These are phyloP conservation scores for Shiraia sp. DNA, from an alignment of 2,329 filamentous ascomycete species.

Conservation along the genomic window DNA sequence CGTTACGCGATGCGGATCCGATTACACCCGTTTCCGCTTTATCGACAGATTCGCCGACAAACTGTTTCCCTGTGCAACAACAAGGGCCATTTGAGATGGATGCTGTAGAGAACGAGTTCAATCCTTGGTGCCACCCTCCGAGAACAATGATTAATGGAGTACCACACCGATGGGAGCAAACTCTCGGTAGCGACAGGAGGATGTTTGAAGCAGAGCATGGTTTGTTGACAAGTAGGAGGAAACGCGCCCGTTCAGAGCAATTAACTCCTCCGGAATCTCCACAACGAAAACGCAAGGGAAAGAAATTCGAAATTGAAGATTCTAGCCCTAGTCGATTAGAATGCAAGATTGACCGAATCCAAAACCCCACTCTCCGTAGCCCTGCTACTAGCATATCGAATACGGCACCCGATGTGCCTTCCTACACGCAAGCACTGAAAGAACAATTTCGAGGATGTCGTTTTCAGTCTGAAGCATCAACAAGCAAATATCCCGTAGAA, in stretches of 20 bases:
- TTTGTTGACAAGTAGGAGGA: background rate
- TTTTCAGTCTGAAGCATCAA: too few relatives aligned
- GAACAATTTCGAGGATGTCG: too few relatives aligned
- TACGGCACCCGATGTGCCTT: too few relatives aligned
- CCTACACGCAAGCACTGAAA: too few relatives aligned
- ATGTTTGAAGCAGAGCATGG: background rate
- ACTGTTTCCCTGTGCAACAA: background rate
- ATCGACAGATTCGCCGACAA: background rate
- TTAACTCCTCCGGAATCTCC: too few relatives aligned
- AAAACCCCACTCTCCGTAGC: too few relatives aligned
- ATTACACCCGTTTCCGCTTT: background rate
- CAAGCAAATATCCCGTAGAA: too few relatives aligned
- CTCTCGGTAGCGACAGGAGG: background rate
- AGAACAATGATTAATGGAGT: background rate
- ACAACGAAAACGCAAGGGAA: too few relatives aligned
- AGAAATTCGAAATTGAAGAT: too few relatives aligned
- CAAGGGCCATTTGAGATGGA: background rate
- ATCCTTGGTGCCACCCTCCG: background rate
- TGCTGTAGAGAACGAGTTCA: slow-evolving; percentile 1
- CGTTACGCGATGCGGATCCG: background rate
- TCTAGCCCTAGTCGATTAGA: too few relatives aligned
- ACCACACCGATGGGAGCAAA: background rate
- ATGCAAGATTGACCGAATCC: too few relatives aligned
- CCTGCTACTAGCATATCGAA: too few relatives aligned
- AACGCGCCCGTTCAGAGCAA: background rate